Conservation (phyloP, 768 basidiomycete genomes). For the Phanerochaete carnosa region DNA sequence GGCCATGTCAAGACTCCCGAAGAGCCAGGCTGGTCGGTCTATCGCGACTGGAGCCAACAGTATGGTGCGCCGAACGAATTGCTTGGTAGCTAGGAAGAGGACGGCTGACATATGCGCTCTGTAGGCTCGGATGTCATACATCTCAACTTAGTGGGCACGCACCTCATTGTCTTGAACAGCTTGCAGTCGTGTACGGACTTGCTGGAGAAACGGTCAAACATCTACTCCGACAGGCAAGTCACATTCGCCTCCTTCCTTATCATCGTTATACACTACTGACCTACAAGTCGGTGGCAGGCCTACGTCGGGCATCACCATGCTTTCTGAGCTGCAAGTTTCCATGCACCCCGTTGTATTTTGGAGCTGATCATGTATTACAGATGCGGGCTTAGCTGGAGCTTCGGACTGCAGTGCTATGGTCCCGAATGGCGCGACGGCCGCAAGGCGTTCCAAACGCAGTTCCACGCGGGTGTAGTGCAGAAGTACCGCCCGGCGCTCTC, state of each 20-base stretch:
- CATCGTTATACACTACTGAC: too few species aligned
- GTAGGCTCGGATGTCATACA: conserved; percentile 18
- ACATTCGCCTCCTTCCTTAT: too few species aligned
- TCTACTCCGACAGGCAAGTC: conserved; percentile 14
- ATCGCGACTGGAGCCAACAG: neutral
- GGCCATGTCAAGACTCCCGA: conserved; percentile 11
- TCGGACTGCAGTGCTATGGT: neutral
- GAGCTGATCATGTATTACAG: neutral
- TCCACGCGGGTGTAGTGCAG: neutral
- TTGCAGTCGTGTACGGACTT: conserved; percentile 5
- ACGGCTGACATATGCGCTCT: too few species aligned
- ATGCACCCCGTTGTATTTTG: too few species aligned
- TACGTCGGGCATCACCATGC: neutral
- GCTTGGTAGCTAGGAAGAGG: too few species aligned
- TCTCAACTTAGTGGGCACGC: conserved; percentile 12
- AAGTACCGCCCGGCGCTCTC: neutral
- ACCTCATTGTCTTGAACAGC: conserved; percentile 8
- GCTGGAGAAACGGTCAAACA: conserved; percentile 10
- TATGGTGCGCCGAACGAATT: conserved; percentile 1
- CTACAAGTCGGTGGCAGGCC: neutral
- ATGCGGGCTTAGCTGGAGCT: neutral
- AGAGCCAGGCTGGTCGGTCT: neutral
- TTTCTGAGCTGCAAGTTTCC: conserved; percentile 7
- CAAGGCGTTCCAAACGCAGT: conserved; percentile 7
- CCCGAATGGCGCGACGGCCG: neutral